Conservation (phyloP, 2,329 filamentous ascomycete genomes). For the Colletotrichum chlorophyti region DNA sequence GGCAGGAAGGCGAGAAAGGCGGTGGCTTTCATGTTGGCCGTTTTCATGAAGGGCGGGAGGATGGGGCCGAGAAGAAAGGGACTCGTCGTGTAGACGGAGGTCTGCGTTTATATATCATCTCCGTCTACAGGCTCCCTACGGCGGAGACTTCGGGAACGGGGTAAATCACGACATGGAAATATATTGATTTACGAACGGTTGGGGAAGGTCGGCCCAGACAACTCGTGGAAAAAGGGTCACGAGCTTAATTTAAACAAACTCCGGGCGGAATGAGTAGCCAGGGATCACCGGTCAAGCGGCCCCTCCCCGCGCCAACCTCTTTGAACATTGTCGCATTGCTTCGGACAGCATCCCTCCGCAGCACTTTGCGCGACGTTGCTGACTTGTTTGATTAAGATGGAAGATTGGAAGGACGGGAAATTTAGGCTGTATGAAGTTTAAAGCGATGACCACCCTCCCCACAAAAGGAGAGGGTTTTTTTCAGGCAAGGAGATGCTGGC, state of each 20-base stretch:
- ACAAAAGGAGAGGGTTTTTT: neutral
- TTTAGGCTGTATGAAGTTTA: conserved; percentile 26
- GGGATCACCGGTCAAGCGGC: neutral
- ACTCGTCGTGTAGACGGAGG: neutral
- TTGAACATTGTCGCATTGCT: conserved; percentile 1
- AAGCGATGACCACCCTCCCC: conserved; percentile 3
- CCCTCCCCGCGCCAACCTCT: neutral
- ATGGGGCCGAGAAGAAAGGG: neutral
- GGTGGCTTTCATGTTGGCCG: conserved; percentile 12
- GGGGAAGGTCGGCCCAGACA: neutral
- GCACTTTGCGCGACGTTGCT: neutral
- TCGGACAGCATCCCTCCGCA: conserved; percentile 18
- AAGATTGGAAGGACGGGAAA: neutral
- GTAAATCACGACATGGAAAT: conserved; percentile 7
- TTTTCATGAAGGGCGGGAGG: neutral
- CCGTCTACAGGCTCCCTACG: neutral
- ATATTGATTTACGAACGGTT: neutral
- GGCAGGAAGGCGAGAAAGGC: conserved; percentile 9
- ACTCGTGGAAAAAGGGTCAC: neutral
- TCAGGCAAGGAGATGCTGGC: neutral
- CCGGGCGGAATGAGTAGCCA: conserved; percentile 19
- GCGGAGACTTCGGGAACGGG: neutral
- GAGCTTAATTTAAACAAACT: conserved; percentile 15
- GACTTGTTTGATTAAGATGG: no score
- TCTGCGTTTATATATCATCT: neutral